Evolutionary conservation across 129 eudicot species (phyloP).

Genomic region (Lactuca saligna): DNA sequence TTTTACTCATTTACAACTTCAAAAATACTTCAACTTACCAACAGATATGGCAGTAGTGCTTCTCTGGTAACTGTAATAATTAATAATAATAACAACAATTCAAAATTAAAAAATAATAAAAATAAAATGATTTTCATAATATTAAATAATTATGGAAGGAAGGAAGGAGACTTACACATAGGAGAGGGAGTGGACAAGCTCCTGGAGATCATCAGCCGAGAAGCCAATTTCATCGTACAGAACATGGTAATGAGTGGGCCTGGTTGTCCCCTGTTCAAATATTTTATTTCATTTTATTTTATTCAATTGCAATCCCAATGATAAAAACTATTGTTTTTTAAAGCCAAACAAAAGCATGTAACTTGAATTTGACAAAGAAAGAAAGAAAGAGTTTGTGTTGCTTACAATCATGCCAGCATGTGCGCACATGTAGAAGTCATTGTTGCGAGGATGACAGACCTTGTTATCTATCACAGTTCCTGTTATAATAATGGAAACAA

Average conservation of each 20-base stretch:
- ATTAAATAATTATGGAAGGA: background rate
- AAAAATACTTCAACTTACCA: conserved; percentile 35
- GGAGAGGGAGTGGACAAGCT: conserved; percentile 65
- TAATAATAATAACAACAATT: background rate
- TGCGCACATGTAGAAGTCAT: conserved; percentile 73
- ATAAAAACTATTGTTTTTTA: too few relatives aligned
- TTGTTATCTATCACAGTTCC: conserved; percentile 81
- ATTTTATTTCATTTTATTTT: too few relatives aligned
- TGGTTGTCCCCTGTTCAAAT: conserved; percentile 62
- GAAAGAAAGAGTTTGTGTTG: background rate
- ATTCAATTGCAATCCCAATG: background rate
- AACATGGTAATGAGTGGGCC: conserved; percentile 88
- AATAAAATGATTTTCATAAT: too few relatives aligned
- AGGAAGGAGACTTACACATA: conserved; percentile 57
- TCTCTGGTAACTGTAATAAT: conserved; percentile 86
- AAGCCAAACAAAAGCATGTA: background rate
- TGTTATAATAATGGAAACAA: conserved; percentile 6
- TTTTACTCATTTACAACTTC: background rate
- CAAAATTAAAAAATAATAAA: background rate
- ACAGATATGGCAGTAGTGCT: conserved; percentile 86
- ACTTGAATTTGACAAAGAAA: background rate
- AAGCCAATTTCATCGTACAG: conserved; percentile 71
- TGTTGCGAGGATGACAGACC: conserved; percentile 64
- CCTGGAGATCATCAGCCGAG: conserved; percentile 72
- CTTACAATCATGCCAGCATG: conserved; percentile 81